A percentile compares a stretch with the other conserved stretches of the same genome.
phyloP scores from a whole-genome alignment of 768 basidiomycete genomes.

The Boletus vermiculosoides region DNA sequence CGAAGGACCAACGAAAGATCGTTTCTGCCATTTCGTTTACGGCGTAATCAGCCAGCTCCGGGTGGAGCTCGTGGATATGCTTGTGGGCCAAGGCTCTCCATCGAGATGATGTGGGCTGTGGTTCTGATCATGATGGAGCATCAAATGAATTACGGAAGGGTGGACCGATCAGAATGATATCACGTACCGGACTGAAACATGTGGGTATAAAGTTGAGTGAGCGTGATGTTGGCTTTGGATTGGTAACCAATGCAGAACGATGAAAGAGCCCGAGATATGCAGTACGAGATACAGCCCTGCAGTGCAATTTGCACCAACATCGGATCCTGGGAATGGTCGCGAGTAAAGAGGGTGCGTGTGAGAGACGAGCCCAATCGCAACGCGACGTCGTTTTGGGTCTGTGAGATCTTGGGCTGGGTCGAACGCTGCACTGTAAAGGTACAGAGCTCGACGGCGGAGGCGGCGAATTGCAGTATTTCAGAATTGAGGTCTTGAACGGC shows the following conservation, averaged over 20 bases:
- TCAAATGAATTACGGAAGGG: slow-evolving; percentile 14
- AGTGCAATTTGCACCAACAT: slow-evolving; percentile 74
- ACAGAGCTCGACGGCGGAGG: slow-evolving; percentile 68
- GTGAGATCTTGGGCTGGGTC: slow-evolving; percentile 41
- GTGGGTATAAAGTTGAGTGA: slow-evolving; percentile 59
- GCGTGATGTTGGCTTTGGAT: slow-evolving; percentile 62
- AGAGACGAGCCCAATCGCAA: slow-evolving; percentile 63
- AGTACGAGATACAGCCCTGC: slow-evolving; percentile 67
- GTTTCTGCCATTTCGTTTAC: slow-evolving; percentile 72
- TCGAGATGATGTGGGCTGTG: slow-evolving; percentile 73
- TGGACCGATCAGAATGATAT: neutral
- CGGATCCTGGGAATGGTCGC: slow-evolving; percentile 74
- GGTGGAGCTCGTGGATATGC: slow-evolving; percentile 66
- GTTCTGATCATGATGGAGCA: slow-evolving; percentile 42
- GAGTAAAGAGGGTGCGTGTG: slow-evolving; percentile 55
- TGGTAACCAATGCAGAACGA: slow-evolving; percentile 76
- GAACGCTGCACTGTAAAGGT: slow-evolving; percentile 46
- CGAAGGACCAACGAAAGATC: slow-evolving; percentile 68
- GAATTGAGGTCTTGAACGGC: slow-evolving; percentile 78
- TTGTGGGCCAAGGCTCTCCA: slow-evolving; percentile 75
- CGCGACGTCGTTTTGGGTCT: slow-evolving; percentile 58
- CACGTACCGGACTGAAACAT: slow-evolving; percentile 54
- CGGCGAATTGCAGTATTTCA: slow-evolving; percentile 78
- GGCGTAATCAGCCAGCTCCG: slow-evolving; percentile 62
- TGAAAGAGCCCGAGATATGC: slow-evolving; percentile 63